Evolutionary conservation across 176 grass and related monocot genomes (phyloP), one percentile per base, ranked within the genome.

Genomic region (Carex littledalei): DNA sequence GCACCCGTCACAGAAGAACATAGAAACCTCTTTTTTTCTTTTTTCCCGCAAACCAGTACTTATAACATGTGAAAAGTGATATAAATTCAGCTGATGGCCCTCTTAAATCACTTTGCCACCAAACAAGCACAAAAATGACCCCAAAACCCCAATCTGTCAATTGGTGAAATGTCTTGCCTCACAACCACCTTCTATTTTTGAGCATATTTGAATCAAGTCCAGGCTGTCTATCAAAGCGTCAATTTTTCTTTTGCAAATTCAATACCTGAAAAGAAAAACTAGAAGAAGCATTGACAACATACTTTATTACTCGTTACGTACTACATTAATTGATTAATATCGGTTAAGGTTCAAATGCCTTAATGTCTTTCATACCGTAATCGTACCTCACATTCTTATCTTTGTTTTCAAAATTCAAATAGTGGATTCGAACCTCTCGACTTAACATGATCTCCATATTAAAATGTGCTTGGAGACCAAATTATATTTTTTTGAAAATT

Each of bases 81-180:
- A 79, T 54, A 12, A 55, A 59, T 39, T 55, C 7, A 58, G 21
- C 75, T 39, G 8, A 54, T 57, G 21, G 12, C 8, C 39, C 41
- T 49, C 41, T 15, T 31, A 17, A 43, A n/a, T 63, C 43, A 64
- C 7, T 82, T 45, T 64, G 10, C 59, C 60, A 82, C 80, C 80
- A 82, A 82, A 15, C 39, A 50, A 60, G 57, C 78, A 35, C 78
- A 81, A 41, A 62, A 63, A 14, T 81, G 34, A 39, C 22, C 35
- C 78, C 53, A 80, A 61, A 80, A 41, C n/a, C 47, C 6, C 78
- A 62, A 80, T 63, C 79, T 63, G 18, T 73, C 69, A 74, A 74
- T 74, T 74, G 70, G 70, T 74, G 70, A 74, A 21, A 74, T 52
- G 70, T 74, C 70, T 74, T 52, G 70, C 70, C 22, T 74, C 70